Base-by-base conservation (phyloP, 139 green algal genomes). In the Spirogloea muscicola region DNA sequence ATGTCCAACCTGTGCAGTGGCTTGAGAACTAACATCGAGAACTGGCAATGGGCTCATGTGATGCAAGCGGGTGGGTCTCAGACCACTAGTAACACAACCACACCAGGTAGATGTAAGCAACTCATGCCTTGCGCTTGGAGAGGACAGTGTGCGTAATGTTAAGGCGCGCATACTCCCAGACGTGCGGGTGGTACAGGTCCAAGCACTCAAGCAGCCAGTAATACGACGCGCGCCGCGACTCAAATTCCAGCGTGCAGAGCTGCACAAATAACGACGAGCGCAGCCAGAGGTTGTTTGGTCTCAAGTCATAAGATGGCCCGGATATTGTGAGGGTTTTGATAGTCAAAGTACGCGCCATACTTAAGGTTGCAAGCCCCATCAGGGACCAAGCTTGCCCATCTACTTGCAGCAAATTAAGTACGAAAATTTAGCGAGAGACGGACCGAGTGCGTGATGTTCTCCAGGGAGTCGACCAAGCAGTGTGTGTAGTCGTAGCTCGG, bases 401-500 rank as follows among this genome's bases (percentile, higher is more conserved):
- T n/a, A n/a, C n/a, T n/a, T n/a, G n/a, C n/a, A n/a, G n/a, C n/a
- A n/a, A n/a, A 51, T 10, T 51, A 16, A 51, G 43, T 51, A 16
- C 10, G 43, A 51, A 16, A 51, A 10, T 51, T 10, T 31, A 5
- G 4, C 39, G 3, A 44, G 18, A 71, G 1, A 0, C 61, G 34
- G 1, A 80, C 66, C 2, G 94, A 99, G 86, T 99, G 94, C 0
- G 92, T 95, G 77, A 99, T 91, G 86, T 98, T 91, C 82, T 99
- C 94, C n/a, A 99, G 70, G 0, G 87, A 79, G 83, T 99, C 94
- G 71, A 95, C 92, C 31, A 99, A 58, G 87, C 94, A 98, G 86
- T 99, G 94, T 1, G 94, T 98, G 90, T 91, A 99, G 89, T 99
- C 94, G 76, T 99, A 99, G 18, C 89, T 96, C 29, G 94, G 94